Conservation (phyloP, 495 filamentous ascomycete genomes). For the Xylaria curta region DNA sequence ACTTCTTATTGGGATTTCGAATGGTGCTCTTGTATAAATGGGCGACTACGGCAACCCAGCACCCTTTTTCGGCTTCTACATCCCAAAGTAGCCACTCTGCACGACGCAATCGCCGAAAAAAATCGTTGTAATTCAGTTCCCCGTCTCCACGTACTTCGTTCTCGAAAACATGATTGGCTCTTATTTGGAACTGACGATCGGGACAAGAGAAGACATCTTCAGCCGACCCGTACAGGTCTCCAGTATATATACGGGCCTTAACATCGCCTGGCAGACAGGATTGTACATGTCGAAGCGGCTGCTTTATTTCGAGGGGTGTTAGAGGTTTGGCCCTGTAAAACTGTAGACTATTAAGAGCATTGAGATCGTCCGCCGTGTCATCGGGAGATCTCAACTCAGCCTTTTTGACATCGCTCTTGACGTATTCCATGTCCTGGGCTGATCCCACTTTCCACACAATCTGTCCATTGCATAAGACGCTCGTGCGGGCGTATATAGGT, state of each 20-base stretch:
- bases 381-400: neutral
- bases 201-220: constrained; percentile 17
- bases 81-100: constrained; percentile 25
- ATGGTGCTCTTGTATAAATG: constrained; percentile 10
- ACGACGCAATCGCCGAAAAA: constrained; percentile 21
- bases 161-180: neutral
- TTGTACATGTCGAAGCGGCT: constrained; percentile 24
- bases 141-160: constrained; percentile 19
- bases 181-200: neutral
- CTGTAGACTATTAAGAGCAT: constrained; percentile 23
- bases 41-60: constrained; percentile 20
- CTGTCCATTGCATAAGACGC: constrained; percentile 23
- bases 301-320: constrained; percentile 17
- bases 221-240: constrained; percentile 16
- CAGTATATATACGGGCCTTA: constrained; percentile 7
- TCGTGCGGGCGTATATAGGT: constrained; percentile 19
- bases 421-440: neutral
- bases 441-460: constrained; percentile 16
- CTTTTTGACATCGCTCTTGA: neutral
- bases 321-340: constrained; percentile 10
- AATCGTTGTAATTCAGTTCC: constrained; percentile 14
- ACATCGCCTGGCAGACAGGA: constrained; percentile 12
- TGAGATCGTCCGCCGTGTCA: constrained; percentile 11
- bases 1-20: constrained; percentile 6
- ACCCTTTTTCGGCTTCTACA: constrained; percentile 17